phyloP scores from a whole-genome alignment of 2,329 filamentous ascomycete species.

The Simplicillium sp. region DNA sequence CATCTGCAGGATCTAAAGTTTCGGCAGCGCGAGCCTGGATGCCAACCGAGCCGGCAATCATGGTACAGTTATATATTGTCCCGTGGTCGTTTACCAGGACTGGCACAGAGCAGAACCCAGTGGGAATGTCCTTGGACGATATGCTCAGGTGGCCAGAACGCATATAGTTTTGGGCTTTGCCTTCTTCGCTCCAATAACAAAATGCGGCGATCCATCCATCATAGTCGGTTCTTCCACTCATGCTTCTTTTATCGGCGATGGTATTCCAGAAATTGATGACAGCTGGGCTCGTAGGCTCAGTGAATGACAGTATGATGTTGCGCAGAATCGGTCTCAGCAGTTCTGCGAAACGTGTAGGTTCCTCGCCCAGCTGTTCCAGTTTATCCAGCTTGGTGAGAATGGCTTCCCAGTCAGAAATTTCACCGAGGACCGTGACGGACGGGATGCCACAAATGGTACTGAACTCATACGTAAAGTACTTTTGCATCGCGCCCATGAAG shows the following conservation, averaged over 20 bases:
- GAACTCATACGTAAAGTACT: conserved; percentile 32
- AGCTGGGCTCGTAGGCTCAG: conserved; percentile 12
- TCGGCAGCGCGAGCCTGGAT: background rate
- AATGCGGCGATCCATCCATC: conserved; percentile 11
- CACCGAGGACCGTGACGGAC: conserved; percentile 39
- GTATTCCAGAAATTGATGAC: conserved; percentile 26
- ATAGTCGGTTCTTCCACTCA: background rate
- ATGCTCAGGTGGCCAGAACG: conserved; percentile 3
- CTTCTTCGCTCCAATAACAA: conserved; percentile 9
- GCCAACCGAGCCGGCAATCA: conserved; percentile 11
- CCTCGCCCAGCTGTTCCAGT: conserved; percentile 23
- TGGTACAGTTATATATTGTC: background rate
- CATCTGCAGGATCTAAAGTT: background rate
- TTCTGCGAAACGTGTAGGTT: conserved; percentile 20
- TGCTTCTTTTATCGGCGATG: conserved; percentile 4
- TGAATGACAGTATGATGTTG: conserved; percentile 27
- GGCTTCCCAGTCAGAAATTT: conserved; percentile 31
- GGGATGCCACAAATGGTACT: conserved; percentile 35
- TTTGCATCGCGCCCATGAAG: conserved; percentile 41
- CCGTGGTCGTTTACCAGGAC: conserved; percentile 7
- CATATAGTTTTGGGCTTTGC: background rate
- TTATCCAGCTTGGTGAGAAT: conserved; percentile 23
- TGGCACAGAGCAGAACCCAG: conserved; percentile 7
- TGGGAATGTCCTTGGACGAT: conserved; percentile 1
- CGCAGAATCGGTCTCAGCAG: conserved; percentile 27